These are phyloP conservation scores for Stellera chamaejasme DNA, from an alignment of 345 rosid genomes.

Conservation along the genomic window DNA sequence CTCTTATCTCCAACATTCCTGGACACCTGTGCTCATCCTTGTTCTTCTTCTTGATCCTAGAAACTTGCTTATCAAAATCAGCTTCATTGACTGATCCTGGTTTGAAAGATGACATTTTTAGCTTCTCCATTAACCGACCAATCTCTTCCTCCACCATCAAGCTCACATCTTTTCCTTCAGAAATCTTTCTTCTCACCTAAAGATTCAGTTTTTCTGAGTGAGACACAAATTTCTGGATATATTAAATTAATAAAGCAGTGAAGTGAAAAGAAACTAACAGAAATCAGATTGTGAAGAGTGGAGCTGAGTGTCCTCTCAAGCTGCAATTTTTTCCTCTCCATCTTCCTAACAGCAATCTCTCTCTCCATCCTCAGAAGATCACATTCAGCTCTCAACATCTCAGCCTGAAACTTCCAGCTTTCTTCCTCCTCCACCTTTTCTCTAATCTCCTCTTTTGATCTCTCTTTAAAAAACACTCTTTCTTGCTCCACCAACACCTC, in stretches of 20 bases:
- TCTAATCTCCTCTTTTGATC: conserved; percentile 18
- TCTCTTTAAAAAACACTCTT: conserved; percentile 38
- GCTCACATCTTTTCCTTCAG: conserved; percentile 42
- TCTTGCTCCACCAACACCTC: conserved; percentile 79
- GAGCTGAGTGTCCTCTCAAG: conserved; percentile 63
- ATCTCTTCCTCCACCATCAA: conserved; percentile 58
- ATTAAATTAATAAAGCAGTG: too few species aligned
- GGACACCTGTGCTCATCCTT: conserved; percentile 27
- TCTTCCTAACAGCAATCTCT: conserved; percentile 72
- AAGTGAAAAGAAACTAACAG: conserved; percentile 33
- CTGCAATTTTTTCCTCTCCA: conserved; percentile 73
- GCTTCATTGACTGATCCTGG: conserved; percentile 26
- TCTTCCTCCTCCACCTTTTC: conserved; percentile 54
- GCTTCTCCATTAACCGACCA: conserved; percentile 39
- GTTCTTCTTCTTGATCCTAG: conserved; percentile 37
- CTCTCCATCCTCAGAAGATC: conserved; percentile 85
- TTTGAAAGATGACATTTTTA: conserved; percentile 53
- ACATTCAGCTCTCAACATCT: conserved; percentile 98
- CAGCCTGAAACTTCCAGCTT: conserved; percentile 94
- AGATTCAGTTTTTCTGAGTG: background rate
- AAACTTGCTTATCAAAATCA: conserved; percentile 56
- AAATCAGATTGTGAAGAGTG: conserved; percentile 54
- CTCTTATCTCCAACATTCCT: conserved; percentile 39
- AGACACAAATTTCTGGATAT: conserved; percentile 3
- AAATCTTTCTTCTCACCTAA: conserved; percentile 62